A percentile compares a stretch with the other conserved stretches of the same genome.
These are phyloP conservation scores for Chrysanthemum lavandulifolium DNA, from an alignment of 129 eudicot genomes.

Conservation along the genomic window DNA sequence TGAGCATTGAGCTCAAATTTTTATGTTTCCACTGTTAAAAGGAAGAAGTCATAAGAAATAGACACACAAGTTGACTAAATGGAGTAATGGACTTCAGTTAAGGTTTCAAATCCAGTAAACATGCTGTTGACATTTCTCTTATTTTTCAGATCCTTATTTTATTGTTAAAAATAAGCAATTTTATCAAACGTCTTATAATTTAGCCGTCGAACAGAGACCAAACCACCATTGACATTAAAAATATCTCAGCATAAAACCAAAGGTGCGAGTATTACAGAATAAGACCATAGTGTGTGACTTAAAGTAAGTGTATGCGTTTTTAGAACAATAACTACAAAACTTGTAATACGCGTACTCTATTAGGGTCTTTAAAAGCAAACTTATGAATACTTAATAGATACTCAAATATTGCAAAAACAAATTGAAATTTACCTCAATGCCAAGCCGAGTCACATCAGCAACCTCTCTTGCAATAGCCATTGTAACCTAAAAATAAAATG, in stretches of 20 bases:
- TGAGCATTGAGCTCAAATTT: background rate
- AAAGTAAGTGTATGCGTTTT: background rate
- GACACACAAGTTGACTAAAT: background rate
- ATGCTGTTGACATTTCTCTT: background rate
- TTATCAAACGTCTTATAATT: background rate
- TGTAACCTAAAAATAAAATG: constrained; percentile 49
- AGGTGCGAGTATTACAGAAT: background rate
- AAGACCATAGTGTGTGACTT: background rate
- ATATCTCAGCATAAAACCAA: background rate
- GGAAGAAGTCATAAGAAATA: constrained; percentile 1
- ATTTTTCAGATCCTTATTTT: background rate
- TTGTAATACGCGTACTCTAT: background rate
- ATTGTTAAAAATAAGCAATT: background rate
- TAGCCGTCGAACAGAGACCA: constrained; percentile 3
- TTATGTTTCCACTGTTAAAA: background rate
- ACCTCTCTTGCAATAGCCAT: constrained; percentile 98
- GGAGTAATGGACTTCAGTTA: background rate
- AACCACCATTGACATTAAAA: background rate
- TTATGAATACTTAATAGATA: constrained; percentile 7
- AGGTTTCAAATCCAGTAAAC: background rate
- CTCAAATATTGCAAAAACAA: background rate
- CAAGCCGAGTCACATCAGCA: constrained; percentile 90
- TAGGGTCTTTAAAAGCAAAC: background rate
- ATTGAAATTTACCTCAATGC: constrained; percentile 70
- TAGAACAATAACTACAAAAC: background rate